phyloP scores from a whole-genome alignment of 2,329 filamentous ascomycete species.

The Ascochyta rabiei region DNA sequence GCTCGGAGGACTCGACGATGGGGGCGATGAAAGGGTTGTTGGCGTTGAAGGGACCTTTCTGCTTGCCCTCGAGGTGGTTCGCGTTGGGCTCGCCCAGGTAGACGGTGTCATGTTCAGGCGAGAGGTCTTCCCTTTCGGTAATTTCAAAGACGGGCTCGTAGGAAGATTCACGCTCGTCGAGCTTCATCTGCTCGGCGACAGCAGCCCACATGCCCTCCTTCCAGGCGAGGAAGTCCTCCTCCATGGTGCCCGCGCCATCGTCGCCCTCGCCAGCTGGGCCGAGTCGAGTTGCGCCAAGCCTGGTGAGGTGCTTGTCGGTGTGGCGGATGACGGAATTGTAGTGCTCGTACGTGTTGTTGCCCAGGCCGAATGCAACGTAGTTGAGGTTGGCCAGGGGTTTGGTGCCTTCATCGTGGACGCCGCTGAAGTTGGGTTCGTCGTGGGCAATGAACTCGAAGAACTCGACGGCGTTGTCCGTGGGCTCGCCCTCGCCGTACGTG shows the following conservation, averaged over 20 bases:
- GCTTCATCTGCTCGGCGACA: conserved; percentile 78
- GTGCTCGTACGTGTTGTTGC: conserved; percentile 99
- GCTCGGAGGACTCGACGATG: conserved; percentile 85
- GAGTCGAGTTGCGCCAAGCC: conserved; percentile 82
- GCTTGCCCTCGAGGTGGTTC: conserved; percentile 84
- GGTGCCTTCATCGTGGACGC: conserved; percentile 66
- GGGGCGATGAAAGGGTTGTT: conserved; percentile 98
- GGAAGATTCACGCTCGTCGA: conserved; percentile 94
- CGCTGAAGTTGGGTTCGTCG: conserved; percentile 81
- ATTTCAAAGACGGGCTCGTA: conserved; percentile 94
- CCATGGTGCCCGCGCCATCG: conserved; percentile 98
- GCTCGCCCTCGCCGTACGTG: conserved; percentile 97
- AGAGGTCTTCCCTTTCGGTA: conserved; percentile 74
- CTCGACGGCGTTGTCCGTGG: conserved; percentile 97
- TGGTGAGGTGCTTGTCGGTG: conserved; percentile 79
- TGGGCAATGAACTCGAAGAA: conserved; percentile 95
- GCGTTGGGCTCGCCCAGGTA: conserved; percentile 97
- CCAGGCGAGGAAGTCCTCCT: conserved; percentile 98
- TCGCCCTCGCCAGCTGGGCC: conserved; percentile 93
- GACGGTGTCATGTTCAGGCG: conserved; percentile 76
- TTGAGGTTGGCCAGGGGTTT: conserved; percentile 81
- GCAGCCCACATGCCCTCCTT: conserved; percentile 99
- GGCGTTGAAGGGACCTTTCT: conserved; percentile 90
- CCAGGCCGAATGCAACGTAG: conserved; percentile 93
- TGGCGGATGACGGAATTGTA: conserved; percentile 99